A percentile compares a stretch with the other conserved stretches of the same genome.
phyloP scores from a whole-genome alignment of 495 filamentous ascomycete genomes.

The Glonium stellatum region DNA sequence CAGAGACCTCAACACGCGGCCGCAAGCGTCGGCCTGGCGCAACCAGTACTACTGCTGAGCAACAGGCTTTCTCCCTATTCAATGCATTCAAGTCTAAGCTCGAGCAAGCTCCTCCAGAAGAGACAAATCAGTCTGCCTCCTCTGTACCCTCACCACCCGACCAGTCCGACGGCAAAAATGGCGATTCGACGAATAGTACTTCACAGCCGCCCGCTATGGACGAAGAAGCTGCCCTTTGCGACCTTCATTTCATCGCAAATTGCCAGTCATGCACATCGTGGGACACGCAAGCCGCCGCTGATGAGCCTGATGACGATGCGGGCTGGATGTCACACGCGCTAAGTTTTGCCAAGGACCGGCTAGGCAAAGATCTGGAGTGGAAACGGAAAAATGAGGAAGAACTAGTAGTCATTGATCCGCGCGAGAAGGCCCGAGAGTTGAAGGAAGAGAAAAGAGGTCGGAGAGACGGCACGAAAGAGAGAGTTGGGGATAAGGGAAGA shows the following conservation, averaged over 20 bases:
- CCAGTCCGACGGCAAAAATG: too few relatives aligned
- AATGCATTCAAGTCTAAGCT: constrained; percentile 74
- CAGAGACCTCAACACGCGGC: constrained; percentile 68
- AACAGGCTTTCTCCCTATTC: constrained; percentile 57
- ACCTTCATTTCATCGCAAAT: constrained; percentile 56
- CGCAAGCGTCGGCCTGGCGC: constrained; percentile 64
- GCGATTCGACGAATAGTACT: background rate
- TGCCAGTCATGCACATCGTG: constrained; percentile 86
- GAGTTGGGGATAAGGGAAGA: constrained; percentile 5
- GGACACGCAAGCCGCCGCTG: constrained; percentile 45
- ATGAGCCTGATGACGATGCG: constrained; percentile 52
- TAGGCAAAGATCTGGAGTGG: constrained; percentile 88
- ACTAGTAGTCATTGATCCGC: constrained; percentile 88
- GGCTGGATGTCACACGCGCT: constrained; percentile 65
- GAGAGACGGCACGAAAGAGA: constrained; percentile 15
- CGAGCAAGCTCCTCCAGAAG: constrained; percentile 39
- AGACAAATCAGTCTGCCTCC: background rate
- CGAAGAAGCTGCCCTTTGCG: constrained; percentile 24
- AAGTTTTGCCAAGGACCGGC: constrained; percentile 77
- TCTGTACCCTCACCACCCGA: too few relatives aligned
- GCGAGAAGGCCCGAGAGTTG: constrained; percentile 72
- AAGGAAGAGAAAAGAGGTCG: constrained; percentile 21
- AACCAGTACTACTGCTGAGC: constrained; percentile 48
- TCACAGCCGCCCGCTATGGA: constrained; percentile 17
- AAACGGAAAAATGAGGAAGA: constrained; percentile 83